These are phyloP conservation scores for Elaeis guineensis DNA, from an alignment of 176 grass and related monocot genomes.

Conservation along the genomic window DNA sequence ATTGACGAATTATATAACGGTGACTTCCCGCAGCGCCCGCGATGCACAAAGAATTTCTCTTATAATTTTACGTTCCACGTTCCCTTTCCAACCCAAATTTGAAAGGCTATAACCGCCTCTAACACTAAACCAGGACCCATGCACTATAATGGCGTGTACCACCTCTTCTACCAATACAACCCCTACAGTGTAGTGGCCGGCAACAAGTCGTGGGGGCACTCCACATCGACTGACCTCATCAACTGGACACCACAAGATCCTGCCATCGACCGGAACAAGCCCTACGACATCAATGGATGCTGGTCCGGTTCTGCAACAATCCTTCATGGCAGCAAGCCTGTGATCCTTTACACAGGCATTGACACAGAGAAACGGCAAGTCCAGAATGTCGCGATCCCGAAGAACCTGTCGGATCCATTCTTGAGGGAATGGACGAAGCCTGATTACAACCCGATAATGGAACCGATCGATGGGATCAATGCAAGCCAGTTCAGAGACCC, in stretches of 20 bases:
- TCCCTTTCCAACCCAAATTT: too few relatives aligned
- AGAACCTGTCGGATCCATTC: conserved; percentile 63
- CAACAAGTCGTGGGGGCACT: conserved; percentile 74
- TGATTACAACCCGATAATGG: conserved; percentile 55
- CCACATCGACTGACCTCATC: conserved; percentile 63
- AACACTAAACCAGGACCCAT: conserved; percentile 48
- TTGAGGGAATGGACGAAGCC: conserved; percentile 73
- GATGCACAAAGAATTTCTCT: too few relatives aligned
- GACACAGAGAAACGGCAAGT: conserved; percentile 50
- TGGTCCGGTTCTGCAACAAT: conserved; percentile 88
- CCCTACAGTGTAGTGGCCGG: conserved; percentile 50
- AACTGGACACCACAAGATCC: conserved; percentile 60
- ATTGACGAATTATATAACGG: too few relatives aligned
- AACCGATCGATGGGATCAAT: conserved; percentile 38
- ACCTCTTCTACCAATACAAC: conserved; percentile 95
- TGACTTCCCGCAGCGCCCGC: too few relatives aligned
- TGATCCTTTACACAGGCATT: conserved; percentile 72
- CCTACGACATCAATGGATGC: conserved; percentile 59
- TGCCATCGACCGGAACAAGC: conserved; percentile 25
- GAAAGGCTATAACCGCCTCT: too few relatives aligned
- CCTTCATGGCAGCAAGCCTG: conserved; percentile 16
- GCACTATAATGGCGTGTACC: conserved; percentile 89
- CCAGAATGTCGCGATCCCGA: conserved; percentile 62
- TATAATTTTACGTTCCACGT: too few relatives aligned
- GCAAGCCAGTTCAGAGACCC: conserved; percentile 65